Base-by-base conservation (phyloP, 169 alveolate species). In the Babesia caballi region DNA sequence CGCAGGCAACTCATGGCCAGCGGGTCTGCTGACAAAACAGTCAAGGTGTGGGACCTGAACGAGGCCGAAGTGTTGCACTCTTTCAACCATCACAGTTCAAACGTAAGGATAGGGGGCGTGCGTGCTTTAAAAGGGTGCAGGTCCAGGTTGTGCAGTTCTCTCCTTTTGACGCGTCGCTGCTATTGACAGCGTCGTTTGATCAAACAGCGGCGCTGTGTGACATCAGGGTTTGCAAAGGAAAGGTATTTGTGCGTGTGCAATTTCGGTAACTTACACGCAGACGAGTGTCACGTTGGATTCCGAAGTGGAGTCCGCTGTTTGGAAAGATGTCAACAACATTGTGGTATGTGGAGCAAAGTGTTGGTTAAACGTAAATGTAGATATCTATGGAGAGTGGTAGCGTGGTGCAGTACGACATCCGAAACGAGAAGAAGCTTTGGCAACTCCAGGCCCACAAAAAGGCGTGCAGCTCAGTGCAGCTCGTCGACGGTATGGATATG, bases 111-210 rank as follows among this genome's bases (percentile, higher is more conserved):
- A 27, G 15, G 7, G 19, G 12, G 12, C 19, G 15, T 63, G 33
- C 35, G 11, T 4, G 8, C 9, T 12, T 25, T 12, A 17, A 5
- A 6, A 49, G 6, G 9, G 21, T 67, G 32, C 46, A 76, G 80
- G 85, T 80, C n/a, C 88, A 80, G 63, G 76, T 63, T 8, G 88
- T 80, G 46, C 46, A 46, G 32, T 80, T 73, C 70, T 42, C 67
- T 14, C 77, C 76, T 12, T 33, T 28, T 14, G 83, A 68, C 23
- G 54, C 83, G 8, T 44, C 63, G 30, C 19, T 58, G 14, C 57
- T 80, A 23, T 42, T 80, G 19, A 49, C 88, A 9, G 88, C 82
- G 15, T 47, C 81, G 41, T 80, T 80, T 47, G 88, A 80, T 54
- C 56, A 70, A 28, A 54, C 36, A 33, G 70, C 63, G 15, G 52